phyloP scores from a whole-genome alignment of 2,329 filamentous ascomycete species.

The Claviceps sp. region DNA sequence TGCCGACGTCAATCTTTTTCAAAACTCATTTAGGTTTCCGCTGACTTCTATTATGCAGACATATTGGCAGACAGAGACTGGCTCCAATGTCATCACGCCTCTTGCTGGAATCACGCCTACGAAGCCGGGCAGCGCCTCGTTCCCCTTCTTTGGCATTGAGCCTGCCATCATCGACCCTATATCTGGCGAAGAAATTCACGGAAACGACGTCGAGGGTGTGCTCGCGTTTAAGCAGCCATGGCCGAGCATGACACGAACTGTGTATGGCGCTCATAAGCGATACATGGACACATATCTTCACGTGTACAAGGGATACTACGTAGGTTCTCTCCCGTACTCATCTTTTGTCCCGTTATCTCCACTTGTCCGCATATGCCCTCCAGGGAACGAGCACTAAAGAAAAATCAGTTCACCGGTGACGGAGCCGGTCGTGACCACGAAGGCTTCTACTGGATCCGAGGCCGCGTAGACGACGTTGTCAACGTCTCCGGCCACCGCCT shows the following conservation, averaged over 20 bases:
- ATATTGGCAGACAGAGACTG: constrained; percentile 99
- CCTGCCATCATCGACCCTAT: constrained; percentile 95
- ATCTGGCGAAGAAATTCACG: constrained; percentile 80
- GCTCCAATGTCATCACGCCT: constrained; percentile 89
- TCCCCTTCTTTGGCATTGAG: constrained; percentile 97
- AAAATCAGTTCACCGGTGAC: constrained; percentile 67
- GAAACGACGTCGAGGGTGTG: constrained; percentile 95
- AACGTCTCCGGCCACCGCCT: constrained; percentile 95
- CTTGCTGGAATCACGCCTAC: constrained; percentile 88
- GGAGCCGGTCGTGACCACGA: constrained; percentile 93
- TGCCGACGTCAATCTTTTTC: neutral
- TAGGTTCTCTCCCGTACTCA: constrained; percentile 33
- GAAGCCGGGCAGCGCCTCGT: constrained; percentile 88
- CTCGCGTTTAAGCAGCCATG: constrained; percentile 94
- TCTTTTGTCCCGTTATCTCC: neutral
- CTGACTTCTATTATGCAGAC: constrained; percentile 42
- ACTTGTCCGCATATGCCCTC: neutral
- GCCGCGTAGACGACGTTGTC: constrained; percentile 95
- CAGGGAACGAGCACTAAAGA: too few relatives aligned
- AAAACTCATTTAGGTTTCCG: too few relatives aligned
- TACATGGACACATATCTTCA: constrained; percentile 99
- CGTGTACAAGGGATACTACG: constrained; percentile 96
- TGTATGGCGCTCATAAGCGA: constrained; percentile 94
- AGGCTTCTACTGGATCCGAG: constrained; percentile 99
- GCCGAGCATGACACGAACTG: constrained; percentile 96